These are phyloP conservation scores for Echium plantagineum DNA, from an alignment of 257 asterid species.

Conservation along the genomic window DNA sequence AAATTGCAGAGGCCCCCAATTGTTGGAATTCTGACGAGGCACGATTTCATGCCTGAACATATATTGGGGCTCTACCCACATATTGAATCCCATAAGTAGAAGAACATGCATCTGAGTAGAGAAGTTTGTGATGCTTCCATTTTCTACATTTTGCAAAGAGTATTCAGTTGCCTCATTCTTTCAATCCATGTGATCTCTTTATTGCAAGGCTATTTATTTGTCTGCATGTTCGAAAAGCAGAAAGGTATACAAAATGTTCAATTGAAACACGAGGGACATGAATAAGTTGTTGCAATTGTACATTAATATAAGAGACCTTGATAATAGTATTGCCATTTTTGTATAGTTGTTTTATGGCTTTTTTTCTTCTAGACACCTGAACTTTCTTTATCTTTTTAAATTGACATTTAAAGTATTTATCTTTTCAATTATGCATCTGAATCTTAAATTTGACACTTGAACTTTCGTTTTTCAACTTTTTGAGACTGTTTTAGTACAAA, in stretches of 20 bases:
- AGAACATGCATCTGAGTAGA: background rate
- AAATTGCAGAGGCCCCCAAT: constrained; percentile 61
- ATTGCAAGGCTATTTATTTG: no score
- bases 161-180: background rate
- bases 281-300: background rate
- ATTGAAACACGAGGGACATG: background rate
- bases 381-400: no score
- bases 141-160: background rate
- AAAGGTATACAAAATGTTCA: background rate
- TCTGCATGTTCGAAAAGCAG: background rate
- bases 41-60: constrained; percentile 75
- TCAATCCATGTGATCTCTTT: background rate
- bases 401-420: no score
- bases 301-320: background rate
- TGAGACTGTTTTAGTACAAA: no score
- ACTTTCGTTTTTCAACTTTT: no score
- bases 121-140: background rate
- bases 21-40: constrained; percentile 70
- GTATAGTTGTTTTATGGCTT: no score
- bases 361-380: no score
- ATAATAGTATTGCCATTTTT: no score
- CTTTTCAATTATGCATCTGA: no score
- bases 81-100: constrained; percentile 30
- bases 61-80: constrained; percentile 64
- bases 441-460: no score